Base-by-base conservation (phyloP, 1,139 yeast genomes). In the Pichia sp. region DNA sequence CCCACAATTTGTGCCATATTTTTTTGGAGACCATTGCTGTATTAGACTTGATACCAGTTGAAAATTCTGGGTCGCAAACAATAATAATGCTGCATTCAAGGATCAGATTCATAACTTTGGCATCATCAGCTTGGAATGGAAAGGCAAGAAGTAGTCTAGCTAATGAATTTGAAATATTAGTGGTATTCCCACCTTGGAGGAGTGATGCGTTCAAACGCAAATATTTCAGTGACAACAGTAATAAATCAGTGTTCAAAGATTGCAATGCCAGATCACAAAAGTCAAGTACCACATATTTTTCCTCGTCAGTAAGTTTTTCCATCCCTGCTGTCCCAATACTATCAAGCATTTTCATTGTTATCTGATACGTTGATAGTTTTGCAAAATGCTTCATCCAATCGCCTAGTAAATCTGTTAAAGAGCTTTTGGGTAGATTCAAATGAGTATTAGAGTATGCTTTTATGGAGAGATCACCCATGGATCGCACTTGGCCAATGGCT, bases 1-100 rank as follows among this genome's bases (percentile, higher is more conserved):
- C 27, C 54, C 54, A 51, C 14, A 51, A 6, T 9, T 34, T 44
- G 20, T 9, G 7, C 52, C 54, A 54, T 6, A 30, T 24, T 5
- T 29, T 36, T 9, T 33, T 41, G 24, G 44, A 34, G 8, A 48
- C 10, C 31, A 51, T 10, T 29, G 9, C 16, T 17, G 10, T 33
- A 27, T 12, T 36, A 6, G 3, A 1, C n/a, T 6, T 16, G 33
- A 10, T 14, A 10, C 24, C 24, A 20, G 24, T 3, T 3, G 34
- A 33, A 20, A n/a, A 24, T 10, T 49, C 30, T 2, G 34, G 10
- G 34, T 45, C 17, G 30, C 54, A 51, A 29, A 20, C 14, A 6
- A 47, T 30, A 2, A 17, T 12, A 8, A 51, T 51, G n/a, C 44
- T 41, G 36, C 38, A 51, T 30, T 51, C 43, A 33, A 51, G 44